A percentile compares a stretch with the other conserved stretches of the same genome.
These are phyloP conservation scores for Calonectria pseudoturangicola DNA, from an alignment of 2,329 filamentous ascomycete genomes.

Conservation along the genomic window DNA sequence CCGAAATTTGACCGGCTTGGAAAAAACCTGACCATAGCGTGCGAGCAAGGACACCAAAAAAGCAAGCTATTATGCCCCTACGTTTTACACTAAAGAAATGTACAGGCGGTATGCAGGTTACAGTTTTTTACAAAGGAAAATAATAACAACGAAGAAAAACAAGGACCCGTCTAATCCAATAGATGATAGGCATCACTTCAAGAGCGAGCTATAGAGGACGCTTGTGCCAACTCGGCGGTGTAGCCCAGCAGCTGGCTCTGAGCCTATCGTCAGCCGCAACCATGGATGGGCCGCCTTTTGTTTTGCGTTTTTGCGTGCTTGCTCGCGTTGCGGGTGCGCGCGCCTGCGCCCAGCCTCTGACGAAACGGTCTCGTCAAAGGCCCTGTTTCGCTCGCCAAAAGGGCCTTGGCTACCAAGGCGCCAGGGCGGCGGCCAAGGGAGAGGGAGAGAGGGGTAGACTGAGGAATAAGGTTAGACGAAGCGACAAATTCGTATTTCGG, in stretches of 20 bases:
- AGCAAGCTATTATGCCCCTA: background rate
- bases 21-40: background rate
- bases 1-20: background rate
- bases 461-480: conserved; percentile 39
- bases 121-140: too few relatives aligned
- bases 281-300: background rate
- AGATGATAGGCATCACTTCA: background rate
- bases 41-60: too few relatives aligned
- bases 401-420: background rate
- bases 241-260: background rate
- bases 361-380: conserved; percentile 2
- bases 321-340: background rate
- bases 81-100: background rate
- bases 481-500: conserved; percentile 54
- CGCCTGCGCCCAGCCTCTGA: conserved; percentile 4
- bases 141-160: too few relatives aligned
- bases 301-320: background rate
- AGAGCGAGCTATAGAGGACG: background rate
- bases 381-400: background rate
- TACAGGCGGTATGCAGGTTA: background rate
- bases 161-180: too few relatives aligned
- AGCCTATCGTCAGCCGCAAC: conserved; percentile 3
- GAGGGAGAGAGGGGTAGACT: conserved; percentile 1
- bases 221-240: background rate
- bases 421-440: background rate